These are phyloP conservation scores for Globisporangium mamillatum DNA, from an alignment of 352 stramenopile species.

Conservation along the genomic window DNA sequence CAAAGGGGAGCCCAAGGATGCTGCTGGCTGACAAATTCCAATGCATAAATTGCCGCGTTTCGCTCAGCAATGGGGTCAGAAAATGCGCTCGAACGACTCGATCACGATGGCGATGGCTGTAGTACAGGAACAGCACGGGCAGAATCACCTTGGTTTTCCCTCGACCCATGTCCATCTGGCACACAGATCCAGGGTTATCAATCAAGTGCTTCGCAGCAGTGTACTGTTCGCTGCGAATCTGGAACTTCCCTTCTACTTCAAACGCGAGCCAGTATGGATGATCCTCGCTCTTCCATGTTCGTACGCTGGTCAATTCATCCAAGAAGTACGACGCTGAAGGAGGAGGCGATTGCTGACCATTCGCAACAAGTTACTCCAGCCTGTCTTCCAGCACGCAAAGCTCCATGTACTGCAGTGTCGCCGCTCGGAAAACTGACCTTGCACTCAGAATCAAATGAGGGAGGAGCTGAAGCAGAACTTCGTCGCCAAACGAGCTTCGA, in stretches of 20 bases:
- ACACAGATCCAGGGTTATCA: conserved; percentile 54
- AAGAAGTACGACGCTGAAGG: neutral
- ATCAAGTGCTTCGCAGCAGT: conserved; percentile 75
- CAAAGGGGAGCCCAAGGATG: conserved; percentile 34
- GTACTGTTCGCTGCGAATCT: conserved; percentile 84
- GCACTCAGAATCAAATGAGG: neutral
- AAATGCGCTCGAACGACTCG: conserved; percentile 58
- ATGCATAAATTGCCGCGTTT: conserved; percentile 69
- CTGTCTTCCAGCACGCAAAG: conserved; percentile 81
- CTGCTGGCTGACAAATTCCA: conserved; percentile 42
- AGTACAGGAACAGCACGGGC: conserved; percentile 86
- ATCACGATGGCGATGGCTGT: conserved; percentile 25
- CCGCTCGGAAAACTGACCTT: conserved; percentile 23
- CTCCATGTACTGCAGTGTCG: conserved; percentile 38
- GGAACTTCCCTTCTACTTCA: conserved; percentile 74
- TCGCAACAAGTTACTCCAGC: conserved; percentile 33
- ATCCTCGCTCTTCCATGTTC: conserved; percentile 46
- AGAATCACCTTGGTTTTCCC: conserved; percentile 90
- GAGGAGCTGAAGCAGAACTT: neutral
- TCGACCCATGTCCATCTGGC: conserved; percentile 86
- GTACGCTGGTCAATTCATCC: conserved; percentile 5
- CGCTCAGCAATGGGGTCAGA: conserved; percentile 52
- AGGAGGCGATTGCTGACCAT: neutral
- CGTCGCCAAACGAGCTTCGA: conserved; percentile 19
- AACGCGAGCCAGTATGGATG: conserved; percentile 87